Percentiles rank a stretch among this genome's conserved stretches.
Conservation (phyloP, 805 yeast genomes). For the Ogataea zsoltii region DNA sequence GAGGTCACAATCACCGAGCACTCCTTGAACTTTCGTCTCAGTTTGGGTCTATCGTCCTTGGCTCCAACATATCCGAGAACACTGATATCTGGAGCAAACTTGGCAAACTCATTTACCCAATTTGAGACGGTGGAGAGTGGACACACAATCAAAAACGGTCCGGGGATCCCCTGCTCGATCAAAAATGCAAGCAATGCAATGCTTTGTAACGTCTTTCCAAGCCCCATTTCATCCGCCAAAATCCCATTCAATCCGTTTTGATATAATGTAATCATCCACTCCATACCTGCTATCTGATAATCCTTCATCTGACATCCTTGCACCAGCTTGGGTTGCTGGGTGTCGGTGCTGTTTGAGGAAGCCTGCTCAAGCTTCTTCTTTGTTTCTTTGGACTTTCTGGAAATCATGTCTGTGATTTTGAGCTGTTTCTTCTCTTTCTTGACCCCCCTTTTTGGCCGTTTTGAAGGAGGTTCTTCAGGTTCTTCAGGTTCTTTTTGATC, state of each 20-base stretch:
- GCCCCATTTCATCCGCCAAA: constrained; percentile 96
- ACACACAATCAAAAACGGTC: constrained; percentile 77
- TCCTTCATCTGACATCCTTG: constrained; percentile 67
- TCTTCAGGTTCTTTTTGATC: too few species aligned
- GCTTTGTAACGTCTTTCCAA: constrained; percentile 91
- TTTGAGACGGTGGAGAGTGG: constrained; percentile 85
- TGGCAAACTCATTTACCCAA: constrained; percentile 74
- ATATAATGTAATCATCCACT: constrained; percentile 85
- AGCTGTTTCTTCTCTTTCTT: constrained; percentile 17
- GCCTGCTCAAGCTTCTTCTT: constrained; percentile 23
- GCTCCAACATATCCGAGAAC: constrained; percentile 66
- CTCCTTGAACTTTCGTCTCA: constrained; percentile 37
- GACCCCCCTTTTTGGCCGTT: constrained; percentile 27
- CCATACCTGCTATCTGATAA: constrained; percentile 87
- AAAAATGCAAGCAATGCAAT: constrained; percentile 76
- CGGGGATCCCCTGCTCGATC: constrained; percentile 73
- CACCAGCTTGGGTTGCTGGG: constrained; percentile 53
- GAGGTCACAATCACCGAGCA: constrained; percentile 70
- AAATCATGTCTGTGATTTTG: constrained; percentile 17
- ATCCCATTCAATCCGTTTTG: constrained; percentile 96
- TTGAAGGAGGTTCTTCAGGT: constrained; percentile 26
- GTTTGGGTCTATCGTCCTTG: constrained; percentile 52
- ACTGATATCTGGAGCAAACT: constrained; percentile 71
- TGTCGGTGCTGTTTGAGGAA: constrained; percentile 11
- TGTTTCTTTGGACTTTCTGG: constrained; percentile 22